Evolutionary conservation across 116 monocot species (phyloP), one percentile per base, ranked within the genome.

Genomic region (Trichopus zeylanicus): DNA sequence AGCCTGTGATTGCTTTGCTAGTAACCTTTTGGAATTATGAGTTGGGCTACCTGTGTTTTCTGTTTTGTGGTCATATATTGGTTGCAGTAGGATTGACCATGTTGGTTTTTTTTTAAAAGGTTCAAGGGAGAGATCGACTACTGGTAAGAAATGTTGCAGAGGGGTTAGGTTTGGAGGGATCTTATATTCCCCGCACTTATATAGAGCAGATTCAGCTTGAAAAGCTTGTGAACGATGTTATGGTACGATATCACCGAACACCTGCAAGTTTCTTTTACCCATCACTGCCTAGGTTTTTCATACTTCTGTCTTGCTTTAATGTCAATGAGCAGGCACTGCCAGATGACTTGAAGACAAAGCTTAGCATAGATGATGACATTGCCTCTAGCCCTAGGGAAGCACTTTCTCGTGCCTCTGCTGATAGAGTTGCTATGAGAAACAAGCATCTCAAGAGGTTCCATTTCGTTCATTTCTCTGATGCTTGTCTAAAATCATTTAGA

Each of bases 201-300:
- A 99, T 99, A 57, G 99, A 88, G 62, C 92, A 99, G 61, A 99
- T 99, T 78, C 99, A 99, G 37, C 73, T 99, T 28, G 99, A 99
- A 74, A 99, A 99, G 58, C 82, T 92, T 77, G 86, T 99, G 29
- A 89, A 92, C 65, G 99, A 99, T 28, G 86, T 99, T 42, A 83
- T 92, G 80, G 99, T 99, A 92, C 57, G 79, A 37, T 2, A 34
- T 55, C 27, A n/a, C n/a, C n/a, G n/a, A n/a, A n/a, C n/a, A n/a
- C n/a, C n/a, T n/a, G n/a, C n/a, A n/a, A n/a, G n/a, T n/a, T n/a
- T n/a, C n/a, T n/a, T n/a, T n/a, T n/a, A n/a, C n/a, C n/a, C n/a
- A n/a, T n/a, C n/a, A n/a, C n/a, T n/a, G n/a, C n/a, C n/a, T n/a
- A n/a, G n/a, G n/a, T n/a, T 39, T 29, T 33, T 22, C 21, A 29